Evolutionary conservation across 2,329 filamentous ascomycete genomes (phyloP), one percentile per base, ranked within the genome.

Genomic region (Colletotrichum sp.): DNA sequence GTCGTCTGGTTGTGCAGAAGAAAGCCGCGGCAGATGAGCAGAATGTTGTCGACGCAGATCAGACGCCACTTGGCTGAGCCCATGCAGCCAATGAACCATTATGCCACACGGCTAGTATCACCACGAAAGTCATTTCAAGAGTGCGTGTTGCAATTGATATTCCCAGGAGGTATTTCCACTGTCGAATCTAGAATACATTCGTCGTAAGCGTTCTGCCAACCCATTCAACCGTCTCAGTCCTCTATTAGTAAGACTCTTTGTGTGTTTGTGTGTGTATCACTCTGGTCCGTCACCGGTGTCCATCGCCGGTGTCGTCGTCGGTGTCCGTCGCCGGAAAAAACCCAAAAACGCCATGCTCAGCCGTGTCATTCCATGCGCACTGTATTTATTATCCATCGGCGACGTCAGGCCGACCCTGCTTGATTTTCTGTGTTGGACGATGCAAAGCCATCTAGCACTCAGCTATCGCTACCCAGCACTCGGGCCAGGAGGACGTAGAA

Each of bases 401-500:
- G 11, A 52, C 32, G 5, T 27, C 55, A 60, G 63, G 63, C 65
- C 73, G 39, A 34, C n/a, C 11, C 27, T 19, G 8, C 6, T 44
- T 39, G 61, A 44, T 32, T 25, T 44, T 13, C 22, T 60, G 30
- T 39, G 36, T 19, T 6, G 6, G 32, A 11, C 7, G 55, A 48
- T 19, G 44, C 44, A n/a, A 22, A 8, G 22, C 12, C 22, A 7
- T 28, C 15, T 30, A 9, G 8, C 5, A 34, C 36, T 65, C 34
- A 76, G 25, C 55, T 73, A 28, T 86, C 85, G 8, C 86, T 87
- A 52, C 92, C 92, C 39, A 98, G 84, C 16, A 98, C 84, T 79
- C 96, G 90, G 36, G 95, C 94, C 72, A 98, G 88, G 66, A 98
- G 85, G 13, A 98, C 96, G 84, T 98, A 98, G 19, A 93, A 85